phyloP scores from a whole-genome alignment of 1,284 basidiomycete genomes.

The Trichosporon faecale region DNA sequence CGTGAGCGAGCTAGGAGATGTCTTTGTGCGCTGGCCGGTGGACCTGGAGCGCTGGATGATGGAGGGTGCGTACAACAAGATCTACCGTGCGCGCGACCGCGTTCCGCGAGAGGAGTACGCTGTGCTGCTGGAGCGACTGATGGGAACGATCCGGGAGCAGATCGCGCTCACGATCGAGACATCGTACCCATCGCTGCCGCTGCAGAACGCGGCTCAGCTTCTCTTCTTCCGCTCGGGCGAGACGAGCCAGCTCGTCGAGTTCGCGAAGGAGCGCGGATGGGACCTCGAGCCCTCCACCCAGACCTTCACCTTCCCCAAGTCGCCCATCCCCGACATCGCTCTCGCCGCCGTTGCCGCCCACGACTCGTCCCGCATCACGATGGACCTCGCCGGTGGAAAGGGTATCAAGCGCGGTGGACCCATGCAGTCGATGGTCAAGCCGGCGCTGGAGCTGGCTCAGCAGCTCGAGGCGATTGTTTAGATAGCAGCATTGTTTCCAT shows the following conservation, averaged over 20 bases:
- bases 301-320: slow-evolving; percentile 37
- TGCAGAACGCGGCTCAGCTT: slow-evolving; percentile 46
- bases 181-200: slow-evolving; percentile 49
- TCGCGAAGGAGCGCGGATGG: slow-evolving; percentile 47
- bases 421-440: slow-evolving; percentile 48
- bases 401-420: slow-evolving; percentile 41
- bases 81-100: slow-evolving; percentile 89
- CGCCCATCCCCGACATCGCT: slow-evolving; percentile 30
- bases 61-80: slow-evolving; percentile 98
- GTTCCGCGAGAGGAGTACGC: slow-evolving; percentile 54
- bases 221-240: slow-evolving; percentile 51
- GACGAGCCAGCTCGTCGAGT: slow-evolving; percentile 38
- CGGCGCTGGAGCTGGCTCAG: slow-evolving; percentile 47
- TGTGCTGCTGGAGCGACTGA: slow-evolving; percentile 48
- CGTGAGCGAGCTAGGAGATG: slow-evolving; percentile 64
- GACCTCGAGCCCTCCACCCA: slow-evolving; percentile 44
- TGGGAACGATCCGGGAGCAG: slow-evolving; percentile 50
- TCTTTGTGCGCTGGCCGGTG: slow-evolving; percentile 78
- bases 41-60: slow-evolving; percentile 96
- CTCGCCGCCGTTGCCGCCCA: slow-evolving; percentile 25
- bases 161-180: slow-evolving; percentile 53
- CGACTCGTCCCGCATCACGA: slow-evolving; percentile 26
- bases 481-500: slow-evolving; percentile 21
- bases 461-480: slow-evolving; percentile 53
- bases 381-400: slow-evolving; percentile 29